Base-by-base conservation (phyloP, 257 asterid genomes). In the Gentiana dahurica region DNA sequence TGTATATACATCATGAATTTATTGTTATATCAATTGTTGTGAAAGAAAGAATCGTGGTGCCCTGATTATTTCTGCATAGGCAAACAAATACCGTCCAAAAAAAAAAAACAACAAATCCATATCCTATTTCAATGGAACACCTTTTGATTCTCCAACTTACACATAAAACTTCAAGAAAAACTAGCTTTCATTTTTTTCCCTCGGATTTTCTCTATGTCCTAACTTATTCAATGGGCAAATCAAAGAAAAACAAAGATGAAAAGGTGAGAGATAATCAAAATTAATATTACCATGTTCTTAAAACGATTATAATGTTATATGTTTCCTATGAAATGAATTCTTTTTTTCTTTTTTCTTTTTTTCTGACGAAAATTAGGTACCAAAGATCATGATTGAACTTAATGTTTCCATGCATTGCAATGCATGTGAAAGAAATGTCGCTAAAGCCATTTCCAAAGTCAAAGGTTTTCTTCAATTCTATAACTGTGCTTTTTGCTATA, bases 381-480 rank as follows among this genome's bases (percentile, higher is more conserved):
- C 10, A 41, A 41, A 41, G 46, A 4, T 87, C 76, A 80, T 58
- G 57, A 86, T 71, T 58, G 85, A 81, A 65, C 87, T 65, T 70
- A 73, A 35, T 12, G 77, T 87, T 55, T 70, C 94, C 4, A 90
- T 87, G 94, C 81, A 90, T 72, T 87, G 98, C 71, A 80, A 79
- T 76, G 94, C 91, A 52, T 90, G 98, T 58, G 96, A 84, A 73
- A 81, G 83, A 81, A 71, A 60, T 43, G 84, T 91, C 55, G 95
- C 79, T 59, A 77, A 76, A 75, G 72, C 72, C 70, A 73, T 85
- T 61, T 71, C 85, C 68, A 84, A 82, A 65, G 63, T 82, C 64
- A 79, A 82, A 90, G 95, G 98, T 90, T 64, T 10, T 67, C 12
- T 59, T 58, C 45, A 24, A 24, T 24, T 24, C 24, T 24, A 24